Evolutionary conservation across 805 yeast species (phyloP).

Genomic region (Candida orba): DNA sequence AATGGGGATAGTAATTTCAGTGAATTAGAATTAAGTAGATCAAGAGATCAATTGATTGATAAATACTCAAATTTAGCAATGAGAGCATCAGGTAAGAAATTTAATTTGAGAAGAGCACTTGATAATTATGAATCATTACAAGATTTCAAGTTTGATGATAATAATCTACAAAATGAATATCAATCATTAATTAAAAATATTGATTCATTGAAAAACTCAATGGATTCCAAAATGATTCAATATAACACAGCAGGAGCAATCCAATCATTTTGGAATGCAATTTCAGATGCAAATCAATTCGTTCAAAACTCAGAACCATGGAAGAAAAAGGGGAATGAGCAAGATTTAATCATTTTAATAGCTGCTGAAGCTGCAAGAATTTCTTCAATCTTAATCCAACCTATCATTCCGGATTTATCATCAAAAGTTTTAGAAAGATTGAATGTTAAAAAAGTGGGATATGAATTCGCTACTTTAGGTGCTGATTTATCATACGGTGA

Average conservation of each 20-base stretch:
- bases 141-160: slow-evolving; percentile 6
- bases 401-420: slow-evolving; percentile 68
- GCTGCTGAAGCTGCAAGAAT: slow-evolving; percentile 71
- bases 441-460: slow-evolving; percentile 43
- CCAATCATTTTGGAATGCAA: slow-evolving; percentile 49
- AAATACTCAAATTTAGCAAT: slow-evolving; percentile 77
- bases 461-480: slow-evolving; percentile 44
- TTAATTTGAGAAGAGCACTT: slow-evolving; percentile 45
- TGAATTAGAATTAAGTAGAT: slow-evolving; percentile 41
- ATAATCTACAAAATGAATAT: slow-evolving; percentile 5
- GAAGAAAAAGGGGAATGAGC: slow-evolving; percentile 35
- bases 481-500: slow-evolving; percentile 56
- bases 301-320: slow-evolving; percentile 75
- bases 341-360: slow-evolving; percentile 50
- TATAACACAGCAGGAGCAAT: slow-evolving; percentile 54
- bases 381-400: slow-evolving; percentile 55
- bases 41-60: slow-evolving; percentile 64
- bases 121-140: slow-evolving; percentile 3
- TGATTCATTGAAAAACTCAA: slow-evolving; percentile 28
- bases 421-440: slow-evolving; percentile 52
- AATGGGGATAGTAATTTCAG: slow-evolving; percentile 76
- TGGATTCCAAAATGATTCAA: slow-evolving; percentile 36
- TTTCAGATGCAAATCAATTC: slow-evolving; percentile 55
- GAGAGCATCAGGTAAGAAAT: slow-evolving; percentile 67
- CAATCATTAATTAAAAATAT: slow-evolving; percentile 26